phyloP scores from a whole-genome alignment of 2,329 filamentous ascomycete species.

The Penicillium digitatum region DNA sequence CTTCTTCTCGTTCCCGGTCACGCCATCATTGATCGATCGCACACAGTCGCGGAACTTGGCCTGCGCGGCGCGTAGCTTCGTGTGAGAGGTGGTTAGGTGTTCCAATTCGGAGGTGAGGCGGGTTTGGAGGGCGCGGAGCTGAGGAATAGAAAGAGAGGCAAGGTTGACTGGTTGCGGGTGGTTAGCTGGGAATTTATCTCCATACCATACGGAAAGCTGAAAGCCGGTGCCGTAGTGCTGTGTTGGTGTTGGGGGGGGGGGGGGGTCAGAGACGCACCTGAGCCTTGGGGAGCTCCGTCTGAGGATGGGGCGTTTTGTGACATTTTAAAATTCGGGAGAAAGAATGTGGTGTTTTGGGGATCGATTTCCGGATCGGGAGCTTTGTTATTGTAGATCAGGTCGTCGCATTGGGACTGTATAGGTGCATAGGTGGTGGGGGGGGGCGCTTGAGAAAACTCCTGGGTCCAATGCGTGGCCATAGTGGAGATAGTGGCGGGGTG shows the following conservation, averaged over 20 bases:
- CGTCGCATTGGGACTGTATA: conserved; percentile 3
- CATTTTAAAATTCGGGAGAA: conserved; percentile 17
- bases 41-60: conserved; percentile 89
- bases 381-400: neutral
- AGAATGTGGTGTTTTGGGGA: neutral
- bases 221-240: neutral
- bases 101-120: conserved; percentile 95
- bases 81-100: conserved; percentile 85
- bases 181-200: conserved; percentile 1
- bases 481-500: neutral
- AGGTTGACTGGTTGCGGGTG: conserved; percentile 54
- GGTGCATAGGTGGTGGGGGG: neutral
- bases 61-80: conserved; percentile 84
- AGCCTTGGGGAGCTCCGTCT: conserved; percentile 29
- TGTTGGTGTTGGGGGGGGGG: neutral
- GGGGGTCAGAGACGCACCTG: conserved; percentile 21
- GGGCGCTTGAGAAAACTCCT: conserved; percentile 10
- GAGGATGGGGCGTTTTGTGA: conserved; percentile 29
- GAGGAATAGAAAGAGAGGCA: conserved; percentile 72
- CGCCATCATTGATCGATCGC: conserved; percentile 64
- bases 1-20: conserved; percentile 40
- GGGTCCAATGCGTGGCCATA: conserved; percentile 1
- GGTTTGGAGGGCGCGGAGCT: conserved; percentile 88
- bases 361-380: neutral
- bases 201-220: neutral